Base-by-base conservation (phyloP, 2,329 filamentous ascomycete genomes). In the Aspergillus sp. region DNA sequence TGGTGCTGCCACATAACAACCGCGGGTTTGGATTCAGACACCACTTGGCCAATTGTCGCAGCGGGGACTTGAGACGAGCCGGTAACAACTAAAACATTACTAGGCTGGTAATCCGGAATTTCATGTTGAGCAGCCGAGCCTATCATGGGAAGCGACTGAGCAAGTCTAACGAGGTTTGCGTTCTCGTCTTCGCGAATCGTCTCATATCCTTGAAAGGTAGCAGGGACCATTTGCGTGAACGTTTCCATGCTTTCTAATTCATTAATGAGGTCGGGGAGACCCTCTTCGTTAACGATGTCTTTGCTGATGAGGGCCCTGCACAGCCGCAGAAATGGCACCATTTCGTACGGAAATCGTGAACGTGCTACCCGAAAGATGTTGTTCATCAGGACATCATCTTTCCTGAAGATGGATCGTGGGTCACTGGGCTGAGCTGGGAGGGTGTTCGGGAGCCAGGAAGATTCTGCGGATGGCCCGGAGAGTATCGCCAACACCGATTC, bases 161-260 rank as follows among this genome's bases (percentile, higher is more conserved):
- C 65, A 70, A 97, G 83, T 61, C 85, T 82, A 61, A 97, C 90
- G 18, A 86, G 86, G 67, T 96, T 95, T 26, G 86, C 87, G 65
- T 95, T 93, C 60, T 95, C 90, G 64, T 96, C 91, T 75, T 97
- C 93, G 55, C 90, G 87, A 45, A 90, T 87, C 12, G 93, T 86
- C 61, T 88, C 85, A 67, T 96, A 97, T 39, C 85, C 85, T 47
- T 84, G 83, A 72, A 96, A 96, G 32, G 84, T 77, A 0, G 83
- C 77, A 0, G 91, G 88, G n/a, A 96, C 82, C 12, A 84, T 81
- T 65, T 96, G 88, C 29, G 94, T 96, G 56, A 97, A 85, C 6
- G 85, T 89, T 1, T 86, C 84, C 56, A 92, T 89, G 58, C 82
- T 83, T 58, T 88, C 85, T 12, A 97, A 80, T 57, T 89, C 80